A percentile compares a stretch with the other conserved stretches of the same genome.
Evolutionary conservation across 805 yeast genomes (phyloP).

Genomic region (Peterozyma toletana): DNA sequence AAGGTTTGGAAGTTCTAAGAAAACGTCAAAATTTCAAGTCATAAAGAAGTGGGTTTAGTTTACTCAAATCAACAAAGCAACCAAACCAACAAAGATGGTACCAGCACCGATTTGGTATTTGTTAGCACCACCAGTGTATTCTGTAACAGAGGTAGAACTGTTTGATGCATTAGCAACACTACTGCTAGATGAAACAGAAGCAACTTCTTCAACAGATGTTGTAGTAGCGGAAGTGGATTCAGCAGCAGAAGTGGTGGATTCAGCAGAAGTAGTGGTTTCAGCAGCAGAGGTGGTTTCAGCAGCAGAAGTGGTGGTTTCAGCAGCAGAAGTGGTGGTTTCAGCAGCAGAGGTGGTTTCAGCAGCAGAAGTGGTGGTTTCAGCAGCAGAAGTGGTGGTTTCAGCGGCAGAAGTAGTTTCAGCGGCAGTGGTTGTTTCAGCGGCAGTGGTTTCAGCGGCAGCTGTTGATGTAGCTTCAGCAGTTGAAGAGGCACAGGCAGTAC

Average conservation of each 20-base stretch:
- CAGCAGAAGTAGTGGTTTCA: conserved; percentile 7
- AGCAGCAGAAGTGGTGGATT: conserved; percentile 7
- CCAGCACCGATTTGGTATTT: conserved; percentile 12
- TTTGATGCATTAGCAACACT: background rate
- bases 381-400: conserved; percentile 7
- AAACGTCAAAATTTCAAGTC: background rate
- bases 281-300: conserved; percentile 9
- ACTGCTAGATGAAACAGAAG: conserved; percentile 7
- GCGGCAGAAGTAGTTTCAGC: conserved; percentile 12
- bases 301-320: conserved; percentile 8
- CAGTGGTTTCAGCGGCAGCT: conserved; percentile 12
- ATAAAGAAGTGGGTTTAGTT: background rate
- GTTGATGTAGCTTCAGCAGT: background rate
- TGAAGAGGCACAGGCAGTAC: conserved; percentile 15
- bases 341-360: conserved; percentile 18
- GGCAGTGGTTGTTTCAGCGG: conserved; percentile 11
- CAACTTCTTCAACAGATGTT: conserved; percentile 6
- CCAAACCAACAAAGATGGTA: conserved; percentile 12
- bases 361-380: conserved; percentile 10
- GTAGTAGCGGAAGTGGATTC: conserved; percentile 8
- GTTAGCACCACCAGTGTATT: conserved; percentile 10
- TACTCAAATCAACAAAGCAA: conserved; percentile 14
- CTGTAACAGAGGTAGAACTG: conserved; percentile 3
- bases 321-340: conserved; percentile 19
- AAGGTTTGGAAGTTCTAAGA: too few relatives aligned